Conservation (phyloP, 306 rosid genomes). For the Comarum palustre region DNA sequence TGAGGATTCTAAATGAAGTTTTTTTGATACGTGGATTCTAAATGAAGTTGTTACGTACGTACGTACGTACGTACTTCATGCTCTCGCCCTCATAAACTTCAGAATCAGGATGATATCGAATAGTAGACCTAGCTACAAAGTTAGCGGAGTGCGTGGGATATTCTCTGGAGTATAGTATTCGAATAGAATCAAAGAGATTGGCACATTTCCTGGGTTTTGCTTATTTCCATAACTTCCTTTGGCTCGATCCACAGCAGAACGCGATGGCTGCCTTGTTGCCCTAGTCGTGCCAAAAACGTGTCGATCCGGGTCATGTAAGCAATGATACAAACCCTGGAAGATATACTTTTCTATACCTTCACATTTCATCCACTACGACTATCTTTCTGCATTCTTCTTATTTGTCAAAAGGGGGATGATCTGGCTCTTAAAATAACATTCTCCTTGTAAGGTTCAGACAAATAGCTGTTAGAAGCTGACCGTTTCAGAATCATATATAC, state of each 20-base stretch:
- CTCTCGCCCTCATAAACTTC: background rate
- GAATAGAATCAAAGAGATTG: slow-evolving; percentile 9
- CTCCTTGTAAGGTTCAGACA: background rate
- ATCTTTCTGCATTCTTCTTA: background rate
- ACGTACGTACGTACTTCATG: background rate
- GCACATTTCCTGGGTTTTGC: background rate
- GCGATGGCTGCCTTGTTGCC: slow-evolving; percentile 1
- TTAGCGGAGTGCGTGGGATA: slow-evolving; percentile 7
- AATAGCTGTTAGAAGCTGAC: slow-evolving; percentile 8
- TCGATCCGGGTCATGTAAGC: slow-evolving; percentile 1
- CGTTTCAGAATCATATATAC: background rate
- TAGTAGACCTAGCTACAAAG: background rate
- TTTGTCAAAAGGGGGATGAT: slow-evolving; percentile 6
- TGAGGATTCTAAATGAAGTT: too few relatives aligned
- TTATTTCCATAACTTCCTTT: background rate
- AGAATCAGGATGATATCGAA: background rate
- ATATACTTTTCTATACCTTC: background rate
- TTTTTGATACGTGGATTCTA: too few relatives aligned
- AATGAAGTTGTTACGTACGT: background rate
- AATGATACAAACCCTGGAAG: background rate
- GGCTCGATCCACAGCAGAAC: background rate
- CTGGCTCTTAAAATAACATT: background rate
- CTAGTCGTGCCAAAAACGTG: background rate
- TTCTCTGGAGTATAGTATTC: background rate
- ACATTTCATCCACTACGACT: background rate